phyloP scores from a whole-genome alignment of 139 green algal species.

The Micractinium conductrix region DNA sequence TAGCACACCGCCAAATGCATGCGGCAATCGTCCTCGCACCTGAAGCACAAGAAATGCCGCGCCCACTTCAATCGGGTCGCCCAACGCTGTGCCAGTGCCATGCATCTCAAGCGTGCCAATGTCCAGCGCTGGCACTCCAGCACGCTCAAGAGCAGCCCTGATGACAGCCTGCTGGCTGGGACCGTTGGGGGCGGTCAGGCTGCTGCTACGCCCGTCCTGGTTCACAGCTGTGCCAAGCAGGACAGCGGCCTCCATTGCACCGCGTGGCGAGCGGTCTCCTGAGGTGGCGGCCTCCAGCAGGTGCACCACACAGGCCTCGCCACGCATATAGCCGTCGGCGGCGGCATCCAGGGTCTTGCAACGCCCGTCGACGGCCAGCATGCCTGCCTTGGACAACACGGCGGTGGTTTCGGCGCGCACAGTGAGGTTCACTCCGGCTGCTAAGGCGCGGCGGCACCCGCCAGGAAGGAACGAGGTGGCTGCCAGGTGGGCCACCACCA shows the following conservation, averaged over 20 bases:
- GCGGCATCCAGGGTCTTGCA: slow-evolving; percentile 85
- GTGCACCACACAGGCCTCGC: slow-evolving; percentile 68
- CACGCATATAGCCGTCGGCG: slow-evolving; percentile 85
- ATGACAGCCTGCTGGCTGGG: slow-evolving; percentile 87
- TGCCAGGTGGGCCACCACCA: slow-evolving; percentile 72
- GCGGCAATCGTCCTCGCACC: too few species aligned
- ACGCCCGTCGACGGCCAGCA: slow-evolving; percentile 82
- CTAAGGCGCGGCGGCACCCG: slow-evolving; percentile 37
- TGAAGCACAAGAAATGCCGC: slow-evolving; percentile 55
- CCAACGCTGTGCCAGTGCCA: slow-evolving; percentile 82
- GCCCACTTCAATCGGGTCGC: slow-evolving; percentile 90
- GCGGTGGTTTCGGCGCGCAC: slow-evolving; percentile 71
- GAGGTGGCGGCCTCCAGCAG: slow-evolving; percentile 29
- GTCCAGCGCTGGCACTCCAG: not conserved
- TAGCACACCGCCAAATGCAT: too few species aligned
- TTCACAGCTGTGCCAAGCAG: slow-evolving; percentile 78
- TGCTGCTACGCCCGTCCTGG: slow-evolving; percentile 89
- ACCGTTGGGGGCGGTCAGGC: slow-evolving; percentile 89
- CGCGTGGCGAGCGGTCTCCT: too few species aligned
- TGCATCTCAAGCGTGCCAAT: slow-evolving; percentile 73
- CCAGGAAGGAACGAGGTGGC: slow-evolving; percentile 20
- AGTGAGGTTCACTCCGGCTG: slow-evolving; percentile 71
- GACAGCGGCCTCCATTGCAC: slow-evolving; percentile 47
- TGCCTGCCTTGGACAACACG: slow-evolving; percentile 82
- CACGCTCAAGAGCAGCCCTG: slow-evolving; percentile 47